Evolutionary conservation across 768 basidiomycete species (phyloP), one percentile per base, ranked within the genome.

Genomic region (Phanerodontia chrysosporium): DNA sequence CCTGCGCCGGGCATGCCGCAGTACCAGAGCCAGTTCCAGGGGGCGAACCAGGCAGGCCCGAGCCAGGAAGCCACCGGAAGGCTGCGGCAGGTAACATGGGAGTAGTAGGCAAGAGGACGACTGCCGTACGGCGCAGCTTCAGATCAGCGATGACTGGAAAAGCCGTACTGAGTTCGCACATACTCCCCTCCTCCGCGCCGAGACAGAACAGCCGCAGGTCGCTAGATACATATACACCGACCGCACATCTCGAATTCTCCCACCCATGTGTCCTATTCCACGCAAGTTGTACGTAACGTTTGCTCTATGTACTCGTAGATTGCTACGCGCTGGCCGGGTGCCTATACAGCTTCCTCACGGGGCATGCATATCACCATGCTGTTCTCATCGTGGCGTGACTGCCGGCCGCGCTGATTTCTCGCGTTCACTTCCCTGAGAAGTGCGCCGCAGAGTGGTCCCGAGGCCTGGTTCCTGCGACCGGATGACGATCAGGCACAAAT

Each of bases 11-110:
- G 30, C 6, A 45, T 55, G 32, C 59, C 59, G 12, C 58, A 58
- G 27, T 45, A 46, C 16, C 58, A 59, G 48, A 27, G 55, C 30
- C 64, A 58, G 46, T 57, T 62, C 49, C 45, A 28, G 60, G 59
- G n/a, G 39, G 60, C 58, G 13, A 53, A 58, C 25, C 52, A 46
- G 27, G 18, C 57, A n/a, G 55, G 60, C 18, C 25, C 60, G 29
- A 56, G 58, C 28, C 51, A 58, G 39, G 46, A 56, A 36, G 46
- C 65, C 10, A 67, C 66, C 5, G 70, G 70, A 2, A 59, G 65
- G 51, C 53, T 71, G 57, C 66, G 65, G 45, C 68, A 71, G 57
- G 70, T 69, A 3, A 59, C 53, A 39, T 59, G 59, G 62, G 61
- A 59, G 29, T 58, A 28, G 24, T 22, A 53, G 39, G 55, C 39